phyloP scores from a whole-genome alignment of 192 early-diverging fungal genomes.

The Dispira parvispora region DNA sequence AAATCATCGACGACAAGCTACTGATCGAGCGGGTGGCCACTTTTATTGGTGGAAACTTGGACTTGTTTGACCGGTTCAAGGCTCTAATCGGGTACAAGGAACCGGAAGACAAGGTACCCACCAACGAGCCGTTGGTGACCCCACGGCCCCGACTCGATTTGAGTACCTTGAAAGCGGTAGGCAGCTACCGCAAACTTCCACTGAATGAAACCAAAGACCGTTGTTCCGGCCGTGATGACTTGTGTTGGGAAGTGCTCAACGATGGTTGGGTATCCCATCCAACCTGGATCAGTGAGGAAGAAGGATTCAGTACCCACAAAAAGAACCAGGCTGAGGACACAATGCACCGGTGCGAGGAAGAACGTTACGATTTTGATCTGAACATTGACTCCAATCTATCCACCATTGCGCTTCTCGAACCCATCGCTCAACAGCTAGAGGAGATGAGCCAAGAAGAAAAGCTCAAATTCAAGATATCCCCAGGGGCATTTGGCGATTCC shows the following conservation, averaged over 20 bases:
- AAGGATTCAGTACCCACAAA: conserved; percentile 75
- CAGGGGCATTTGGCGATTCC: conserved; percentile 67
- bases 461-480: conserved; percentile 46
- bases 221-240: conserved; percentile 85
- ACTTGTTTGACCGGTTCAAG: conserved; percentile 94
- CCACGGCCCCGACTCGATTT: conserved; percentile 20
- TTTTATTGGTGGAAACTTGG: conserved; percentile 66
- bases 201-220: conserved; percentile 24
- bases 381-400: conserved; percentile 89
- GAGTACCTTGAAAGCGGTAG: conserved; percentile 20
- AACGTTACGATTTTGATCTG: conserved; percentile 94
- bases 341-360: conserved; percentile 92
- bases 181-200: conserved; percentile 32
- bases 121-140: conserved; percentile 20
- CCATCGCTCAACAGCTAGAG: conserved; percentile 71
- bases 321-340: conserved; percentile 88
- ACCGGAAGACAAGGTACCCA: conserved; percentile 17
- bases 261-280: conserved; percentile 92
- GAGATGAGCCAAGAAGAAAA: conserved; percentile 69
- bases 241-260: conserved; percentile 89
- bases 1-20: conserved; percentile 70
- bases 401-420: conserved; percentile 77
- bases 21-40: conserved; percentile 73
- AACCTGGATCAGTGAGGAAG: conserved; percentile 79
- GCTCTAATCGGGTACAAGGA: conserved; percentile 26